Evolutionary conservation across 2,329 filamentous ascomycete species (phyloP).

Genomic region (Aspergillus sojae): DNA sequence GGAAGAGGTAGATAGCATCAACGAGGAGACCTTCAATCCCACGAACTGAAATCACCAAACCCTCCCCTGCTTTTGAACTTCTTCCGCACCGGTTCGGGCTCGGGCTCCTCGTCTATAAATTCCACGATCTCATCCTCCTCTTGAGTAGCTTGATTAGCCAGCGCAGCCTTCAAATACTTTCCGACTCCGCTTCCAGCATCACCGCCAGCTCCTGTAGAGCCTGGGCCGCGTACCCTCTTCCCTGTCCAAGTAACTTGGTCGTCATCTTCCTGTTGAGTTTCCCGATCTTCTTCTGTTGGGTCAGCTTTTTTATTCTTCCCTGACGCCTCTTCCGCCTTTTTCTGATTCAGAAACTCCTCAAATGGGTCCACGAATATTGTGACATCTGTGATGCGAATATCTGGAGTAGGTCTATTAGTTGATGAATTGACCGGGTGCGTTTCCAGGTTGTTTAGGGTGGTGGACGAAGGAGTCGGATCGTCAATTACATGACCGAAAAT

Average conservation of each 20-base stretch:
- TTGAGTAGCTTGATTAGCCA: conserved; percentile 39
- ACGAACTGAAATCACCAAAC: conserved; percentile 93
- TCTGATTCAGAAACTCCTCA: conserved; percentile 83
- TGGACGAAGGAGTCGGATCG: conserved; percentile 53
- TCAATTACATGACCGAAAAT: conserved; percentile 87
- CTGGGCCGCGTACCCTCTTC: conserved; percentile 76
- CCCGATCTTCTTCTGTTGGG: conserved; percentile 29
- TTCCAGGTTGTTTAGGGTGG: conserved; percentile 72
- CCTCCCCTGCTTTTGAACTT: conserved; percentile 71
- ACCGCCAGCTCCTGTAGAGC: conserved; percentile 54
- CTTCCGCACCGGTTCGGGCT: conserved; percentile 72
- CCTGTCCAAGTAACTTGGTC: conserved; percentile 95
- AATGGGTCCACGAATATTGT: conserved; percentile 93
- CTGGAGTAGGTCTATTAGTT: conserved; percentile 73
- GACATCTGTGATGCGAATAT: conserved; percentile 79
- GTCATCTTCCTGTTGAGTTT: conserved; percentile 63
- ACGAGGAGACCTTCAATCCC: conserved; percentile 52
- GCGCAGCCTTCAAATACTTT: conserved; percentile 76
- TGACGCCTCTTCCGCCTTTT: conserved; percentile 62
- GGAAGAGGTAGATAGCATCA: not conserved
- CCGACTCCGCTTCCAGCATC: conserved; percentile 61
- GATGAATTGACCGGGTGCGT: conserved; percentile 70
- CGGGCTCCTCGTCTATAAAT: conserved; percentile 64
- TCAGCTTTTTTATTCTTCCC: conserved; percentile 41
- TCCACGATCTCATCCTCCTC: conserved; percentile 63